Conservation (phyloP, 225 moss, liverwort and hornwort genomes). For the Rhytidiadelphus loreus region DNA sequence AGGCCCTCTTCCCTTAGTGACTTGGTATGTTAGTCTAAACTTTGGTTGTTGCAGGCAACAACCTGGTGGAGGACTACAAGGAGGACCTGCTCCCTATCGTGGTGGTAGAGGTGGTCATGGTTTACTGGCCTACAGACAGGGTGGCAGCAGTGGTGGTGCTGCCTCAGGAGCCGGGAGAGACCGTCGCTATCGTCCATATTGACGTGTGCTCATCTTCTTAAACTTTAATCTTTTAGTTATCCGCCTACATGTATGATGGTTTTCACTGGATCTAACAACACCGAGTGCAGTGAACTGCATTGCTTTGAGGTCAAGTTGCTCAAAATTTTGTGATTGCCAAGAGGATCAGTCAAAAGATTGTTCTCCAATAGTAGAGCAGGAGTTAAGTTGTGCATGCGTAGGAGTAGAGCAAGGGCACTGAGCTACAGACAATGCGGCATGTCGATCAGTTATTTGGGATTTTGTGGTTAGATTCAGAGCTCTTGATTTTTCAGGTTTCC, state of each 20-base stretch:
- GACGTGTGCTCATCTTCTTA: background rate
- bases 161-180: slow-evolving; percentile 64
- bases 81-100: slow-evolving; percentile 90
- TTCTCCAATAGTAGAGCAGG: slow-evolving; percentile 1
- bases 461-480: slow-evolving; percentile 7
- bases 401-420: slow-evolving; percentile 3
- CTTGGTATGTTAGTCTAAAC: background rate
- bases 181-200: slow-evolving; percentile 94
- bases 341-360: slow-evolving; percentile 19
- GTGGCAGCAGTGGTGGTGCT: slow-evolving; percentile 59
- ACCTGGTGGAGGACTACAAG: slow-evolving; percentile 76
- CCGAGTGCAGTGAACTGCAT: slow-evolving; percentile 8
- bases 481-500: slow-evolving; percentile 13
- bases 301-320: slow-evolving; percentile 11
- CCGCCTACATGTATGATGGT: slow-evolving; percentile 21
- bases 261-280: slow-evolving; percentile 17
- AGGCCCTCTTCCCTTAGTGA: background rate
- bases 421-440: slow-evolving; percentile 19
- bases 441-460: slow-evolving; percentile 18
- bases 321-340: slow-evolving; percentile 28
- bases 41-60: slow-evolving; percentile 63
- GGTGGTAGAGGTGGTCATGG: slow-evolving; percentile 93
- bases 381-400: slow-evolving; percentile 15
- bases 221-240: slow-evolving; percentile 5
- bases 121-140: slow-evolving; percentile 75